Conservation (phyloP, 495 filamentous ascomycete species). For the Penicillium samsonianum region DNA sequence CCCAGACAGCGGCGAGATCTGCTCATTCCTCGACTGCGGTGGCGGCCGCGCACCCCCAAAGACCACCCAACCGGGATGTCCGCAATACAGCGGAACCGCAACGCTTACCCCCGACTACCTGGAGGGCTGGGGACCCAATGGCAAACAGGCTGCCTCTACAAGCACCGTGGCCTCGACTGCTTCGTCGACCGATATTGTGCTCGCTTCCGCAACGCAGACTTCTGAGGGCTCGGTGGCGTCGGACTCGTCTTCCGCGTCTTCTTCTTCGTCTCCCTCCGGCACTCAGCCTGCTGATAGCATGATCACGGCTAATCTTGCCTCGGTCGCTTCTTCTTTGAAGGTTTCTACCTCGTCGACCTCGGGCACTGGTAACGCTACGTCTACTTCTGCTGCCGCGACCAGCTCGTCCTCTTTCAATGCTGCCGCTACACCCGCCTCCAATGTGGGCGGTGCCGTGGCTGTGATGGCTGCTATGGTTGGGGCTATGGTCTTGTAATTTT, state of each 20-base stretch:
- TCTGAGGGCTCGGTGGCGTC: constrained; percentile 2
- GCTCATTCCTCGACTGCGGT: constrained; percentile 62
- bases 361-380: constrained; percentile 11
- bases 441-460: constrained; percentile 21
- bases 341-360: constrained; percentile 9
- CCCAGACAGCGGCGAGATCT: constrained; percentile 60
- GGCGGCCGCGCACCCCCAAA: constrained; percentile 63
- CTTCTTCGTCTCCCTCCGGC: constrained; percentile 18
- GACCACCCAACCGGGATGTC: constrained; percentile 60
- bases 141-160: constrained; percentile 23
- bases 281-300: constrained; percentile 7
- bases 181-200: background rate
- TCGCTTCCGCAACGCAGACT: constrained; percentile 1
- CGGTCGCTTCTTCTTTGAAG: background rate
- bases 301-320: constrained; percentile 18
- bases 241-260: constrained; percentile 12
- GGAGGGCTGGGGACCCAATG: constrained; percentile 37
- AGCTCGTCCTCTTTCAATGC: constrained; percentile 16
- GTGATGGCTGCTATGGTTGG: constrained; percentile 37
- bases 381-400: constrained; percentile 17
- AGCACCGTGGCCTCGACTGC: constrained; percentile 20
- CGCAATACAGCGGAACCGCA: constrained; percentile 56
- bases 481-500: constrained; percentile 19
- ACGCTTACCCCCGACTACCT: constrained; percentile 53
- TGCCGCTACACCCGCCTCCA: constrained; percentile 5